Percentiles rank a stretch among this genome's conserved stretches.
These are phyloP conservation scores for Rhytidhysteron rufulum DNA, from an alignment of 2,329 filamentous ascomycete genomes.

Conservation along the genomic window DNA sequence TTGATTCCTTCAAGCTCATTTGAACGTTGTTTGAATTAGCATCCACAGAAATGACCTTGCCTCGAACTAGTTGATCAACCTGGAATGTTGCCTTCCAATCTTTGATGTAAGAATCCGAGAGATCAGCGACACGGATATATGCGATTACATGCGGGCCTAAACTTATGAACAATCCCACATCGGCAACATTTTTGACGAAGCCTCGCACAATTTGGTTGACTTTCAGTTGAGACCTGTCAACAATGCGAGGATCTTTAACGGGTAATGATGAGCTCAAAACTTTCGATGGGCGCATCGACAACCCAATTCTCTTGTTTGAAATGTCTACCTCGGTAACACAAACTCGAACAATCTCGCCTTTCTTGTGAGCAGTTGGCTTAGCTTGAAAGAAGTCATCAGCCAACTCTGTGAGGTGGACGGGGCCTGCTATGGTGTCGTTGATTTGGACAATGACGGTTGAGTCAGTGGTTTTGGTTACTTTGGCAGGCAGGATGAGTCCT, in stretches of 20 bases:
- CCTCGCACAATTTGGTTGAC: slow-evolving; percentile 79
- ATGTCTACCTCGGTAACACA: slow-evolving; percentile 76
- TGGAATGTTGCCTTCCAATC: slow-evolving; percentile 92
- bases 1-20: slow-evolving; percentile 81
- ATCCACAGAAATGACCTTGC: slow-evolving; percentile 74
- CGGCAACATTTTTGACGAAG: slow-evolving; percentile 85
- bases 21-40: slow-evolving; percentile 67
- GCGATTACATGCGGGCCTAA: slow-evolving; percentile 78
- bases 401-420: slow-evolving; percentile 78
- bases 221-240: slow-evolving; percentile 65
- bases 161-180: slow-evolving; percentile 83
- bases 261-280: slow-evolving; percentile 81
- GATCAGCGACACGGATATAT: slow-evolving; percentile 78
- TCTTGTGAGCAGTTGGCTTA: slow-evolving; percentile 69
- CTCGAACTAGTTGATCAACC: slow-evolving; percentile 84
- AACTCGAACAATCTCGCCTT: slow-evolving; percentile 85
- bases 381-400: slow-evolving; percentile 81
- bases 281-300: slow-evolving; percentile 83
- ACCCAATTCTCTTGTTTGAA: slow-evolving; percentile 75
- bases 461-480: slow-evolving; percentile 81
- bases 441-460: slow-evolving; percentile 81
- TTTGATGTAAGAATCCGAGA: slow-evolving; percentile 88
- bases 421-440: slow-evolving; percentile 73
- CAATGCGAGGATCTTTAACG: slow-evolving; percentile 78
- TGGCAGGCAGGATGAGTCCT: slow-evolving; percentile 77